Evolutionary conservation across 2,329 filamentous ascomycete genomes (phyloP).

Genomic region (Penicillium capsulatum): DNA sequence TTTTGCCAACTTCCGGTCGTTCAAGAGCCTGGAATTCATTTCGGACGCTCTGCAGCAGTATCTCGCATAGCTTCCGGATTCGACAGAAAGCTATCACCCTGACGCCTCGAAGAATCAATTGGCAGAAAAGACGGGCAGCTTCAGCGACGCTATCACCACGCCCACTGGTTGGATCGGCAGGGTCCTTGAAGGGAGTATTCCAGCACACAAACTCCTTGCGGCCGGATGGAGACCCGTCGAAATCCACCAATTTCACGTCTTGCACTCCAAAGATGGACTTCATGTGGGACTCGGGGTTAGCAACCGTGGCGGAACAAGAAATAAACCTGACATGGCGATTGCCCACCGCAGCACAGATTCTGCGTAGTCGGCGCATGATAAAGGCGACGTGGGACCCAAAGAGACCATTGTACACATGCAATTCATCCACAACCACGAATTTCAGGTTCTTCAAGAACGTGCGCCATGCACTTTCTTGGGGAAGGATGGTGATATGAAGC

Average conservation of each 20-base stretch:
- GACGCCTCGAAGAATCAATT: slow-evolving; percentile 81
- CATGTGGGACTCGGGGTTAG: slow-evolving; percentile 89
- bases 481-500: slow-evolving; percentile 89
- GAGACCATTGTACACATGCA: slow-evolving; percentile 94
- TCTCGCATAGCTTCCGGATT: slow-evolving; percentile 82
- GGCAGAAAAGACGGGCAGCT: slow-evolving; percentile 84
- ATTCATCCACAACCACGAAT: slow-evolving; percentile 85
- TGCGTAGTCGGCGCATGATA: slow-evolving; percentile 83
- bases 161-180: slow-evolving; percentile 78
- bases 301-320: slow-evolving; percentile 92
- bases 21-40: slow-evolving; percentile 70
- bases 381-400: slow-evolving; percentile 92
- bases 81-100: slow-evolving; percentile 90
- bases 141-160: slow-evolving; percentile 78
- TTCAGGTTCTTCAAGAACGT: slow-evolving; percentile 82
- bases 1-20: slow-evolving; percentile 65
- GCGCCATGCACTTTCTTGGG: slow-evolving; percentile 86
- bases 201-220: slow-evolving; percentile 95
- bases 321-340: slow-evolving; percentile 85
- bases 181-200: slow-evolving; percentile 95
- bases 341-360: slow-evolving; percentile 85
- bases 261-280: slow-evolving; percentile 87
- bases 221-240: slow-evolving; percentile 87
- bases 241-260: slow-evolving; percentile 75
- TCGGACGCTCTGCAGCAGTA: slow-evolving; percentile 73